Evolutionary conservation across 805 yeast genomes (phyloP), one percentile per base, ranked within the genome.

Genomic region (Candida xyloterini): DNA sequence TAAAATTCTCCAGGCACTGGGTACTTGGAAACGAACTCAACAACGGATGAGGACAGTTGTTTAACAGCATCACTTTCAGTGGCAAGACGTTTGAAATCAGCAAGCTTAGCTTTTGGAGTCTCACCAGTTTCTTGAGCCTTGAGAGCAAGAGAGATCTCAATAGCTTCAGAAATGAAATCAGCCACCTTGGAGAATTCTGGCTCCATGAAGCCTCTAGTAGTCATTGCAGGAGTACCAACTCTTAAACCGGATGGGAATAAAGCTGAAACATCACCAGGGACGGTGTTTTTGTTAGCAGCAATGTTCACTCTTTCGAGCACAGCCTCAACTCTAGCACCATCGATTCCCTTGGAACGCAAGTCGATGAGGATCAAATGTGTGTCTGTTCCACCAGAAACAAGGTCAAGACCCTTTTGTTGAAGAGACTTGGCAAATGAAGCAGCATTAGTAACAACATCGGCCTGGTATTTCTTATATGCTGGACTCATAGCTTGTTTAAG

Each of bases 171-270:
- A 57, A 91, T 85, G 70, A 76, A 88, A 38, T 71, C 76, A 30
- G 90, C 91, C 42, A 91, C 93, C 60, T 76, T 74, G 47, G 72
- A 79, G 60, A 91, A 91, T 56, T 91, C 98, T 41, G 68, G 74
- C 46, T 73, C 76, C 38, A 78, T 78, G 59, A 91, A 83, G 33
- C 96, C 97, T 71, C 99, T 82, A 38, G 97, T 88, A 41, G 97
- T 84, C 98, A 91, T 91, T 33, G 98, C 98, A 43, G 99, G 99
- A 13, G 98, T 86, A 56, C 99, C 99, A 46, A 91, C 84, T 73
- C 99, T 84, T 51, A 91, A 72, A 55, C 99, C 99, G 46, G 95
- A 87, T 58, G 99, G 99, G 62, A 86, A 88, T 46, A 91, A 74
- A 24, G 99, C 99, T 31, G 96, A 86, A 66, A 80, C 84, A 68